Base-by-base conservation (phyloP, 1,284 basidiomycete genomes). In the Dichomitus squalens region DNA sequence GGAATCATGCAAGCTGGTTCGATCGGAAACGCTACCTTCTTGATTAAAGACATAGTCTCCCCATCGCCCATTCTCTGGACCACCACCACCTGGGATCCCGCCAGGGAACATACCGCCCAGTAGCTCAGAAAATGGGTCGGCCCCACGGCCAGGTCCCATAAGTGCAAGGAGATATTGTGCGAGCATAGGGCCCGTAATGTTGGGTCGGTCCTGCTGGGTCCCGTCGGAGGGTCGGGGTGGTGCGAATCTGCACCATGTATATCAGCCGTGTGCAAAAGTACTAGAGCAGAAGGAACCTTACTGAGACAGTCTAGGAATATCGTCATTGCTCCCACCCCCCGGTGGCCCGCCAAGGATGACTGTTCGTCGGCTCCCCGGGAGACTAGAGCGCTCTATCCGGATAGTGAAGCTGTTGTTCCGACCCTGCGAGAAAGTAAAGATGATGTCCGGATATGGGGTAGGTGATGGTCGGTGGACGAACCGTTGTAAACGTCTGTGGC, bases 31-130 rank as follows among this genome's bases (percentile, higher is more conserved):
- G 25, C 16, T 55, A 84, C 90, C 89, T 80, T 92, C 88, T 73
- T 93, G 90, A 61, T 85, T 89, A 66, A 92, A 88, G 11, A 90
- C 90, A 74, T 92, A 93, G 68, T 93, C 90, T 9, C 91, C 91
- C 84, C 84, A 84, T 64, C 82, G 73, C 18, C 87, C 86, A 41
- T 70, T 70, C 57, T 79, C 77, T 23, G 76, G 44, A 6, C 44
- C 61, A 2, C 53, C 49, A 8, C 52, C 58, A 12, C 49, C 43
- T 8, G 59, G 3, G 76, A 70, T 55, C 68, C 71, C 55, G 69
- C 64, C 57, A 33, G 58, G 57, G 44, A 72, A 67, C 63, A 70
- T 69, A 6, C 70, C 70, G 21, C 71, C 75, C 52, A 81, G 68
- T 55, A 81, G 44, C 23, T 78, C 76, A 25, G 72, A 55, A 49